These are phyloP conservation scores for Henningerozyma blattae DNA, from an alignment of 805 yeast species.

Conservation along the genomic window DNA sequence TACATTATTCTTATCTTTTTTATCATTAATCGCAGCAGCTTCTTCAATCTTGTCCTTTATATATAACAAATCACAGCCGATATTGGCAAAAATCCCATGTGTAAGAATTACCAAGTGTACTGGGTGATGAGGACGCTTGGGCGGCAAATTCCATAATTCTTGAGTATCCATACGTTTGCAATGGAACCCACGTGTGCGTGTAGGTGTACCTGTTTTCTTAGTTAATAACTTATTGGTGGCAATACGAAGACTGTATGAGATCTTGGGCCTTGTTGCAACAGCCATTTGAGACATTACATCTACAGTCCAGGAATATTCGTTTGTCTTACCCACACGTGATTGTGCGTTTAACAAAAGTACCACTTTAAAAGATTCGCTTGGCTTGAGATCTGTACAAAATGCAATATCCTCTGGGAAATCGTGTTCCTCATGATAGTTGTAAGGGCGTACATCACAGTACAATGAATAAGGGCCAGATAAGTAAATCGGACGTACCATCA, in stretches of 20 bases:
- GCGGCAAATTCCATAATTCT: conserved; percentile 68
- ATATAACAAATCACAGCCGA: conserved; percentile 82
- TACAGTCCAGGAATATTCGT: conserved; percentile 56
- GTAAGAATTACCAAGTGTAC: conserved; percentile 77
- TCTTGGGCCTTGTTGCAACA: conserved; percentile 55
- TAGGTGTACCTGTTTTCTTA: conserved; percentile 3
- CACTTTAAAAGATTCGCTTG: conserved; percentile 58
- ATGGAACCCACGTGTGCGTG: conserved; percentile 3
- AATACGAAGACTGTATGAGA: conserved; percentile 52
- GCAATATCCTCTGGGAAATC: conserved; percentile 30
- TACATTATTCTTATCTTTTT: conserved; percentile 34
- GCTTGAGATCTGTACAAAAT: conserved; percentile 47
- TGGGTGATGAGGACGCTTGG: conserved; percentile 37
- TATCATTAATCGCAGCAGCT: conserved; percentile 9
- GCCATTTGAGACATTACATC: conserved; percentile 75
- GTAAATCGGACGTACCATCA: conserved; percentile 70
- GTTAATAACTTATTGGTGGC: conserved; percentile 30
- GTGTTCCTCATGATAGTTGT: conserved; percentile 43
- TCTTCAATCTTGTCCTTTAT: conserved; percentile 68
- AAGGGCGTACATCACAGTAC: conserved; percentile 70
- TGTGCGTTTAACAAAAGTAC: conserved; percentile 37
- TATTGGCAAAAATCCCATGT: conserved; percentile 87
- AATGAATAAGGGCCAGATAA: conserved; percentile 81
- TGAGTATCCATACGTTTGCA: conserved; percentile 40
- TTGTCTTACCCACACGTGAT: conserved; percentile 13